A percentile compares a stretch with the other conserved stretches of the same genome.
These are phyloP conservation scores for Brachypodium distachyon DNA, from an alignment of 202 grass and related monocot genomes.

Conservation along the genomic window DNA sequence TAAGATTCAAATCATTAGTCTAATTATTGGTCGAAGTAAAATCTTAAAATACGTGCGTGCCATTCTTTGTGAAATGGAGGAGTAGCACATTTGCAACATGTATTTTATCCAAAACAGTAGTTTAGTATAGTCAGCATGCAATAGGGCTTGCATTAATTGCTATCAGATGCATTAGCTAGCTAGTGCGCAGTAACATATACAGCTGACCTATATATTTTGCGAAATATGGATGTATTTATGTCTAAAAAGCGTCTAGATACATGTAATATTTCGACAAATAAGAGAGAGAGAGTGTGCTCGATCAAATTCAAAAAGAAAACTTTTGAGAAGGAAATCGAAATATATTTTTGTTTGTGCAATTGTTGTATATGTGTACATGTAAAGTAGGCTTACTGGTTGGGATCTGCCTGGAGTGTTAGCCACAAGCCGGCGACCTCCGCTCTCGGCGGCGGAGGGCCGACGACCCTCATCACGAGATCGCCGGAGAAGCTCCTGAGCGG, in stretches of 20 bases:
- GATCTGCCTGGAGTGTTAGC: conserved; percentile 51
- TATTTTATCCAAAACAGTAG: neutral
- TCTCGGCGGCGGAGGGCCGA: conserved; percentile 42
- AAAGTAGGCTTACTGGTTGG: conserved; percentile 52
- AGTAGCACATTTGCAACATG: neutral
- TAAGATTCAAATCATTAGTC: no score
- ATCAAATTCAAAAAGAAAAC: neutral
- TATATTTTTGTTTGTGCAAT: neutral
- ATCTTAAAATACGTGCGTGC: no score
- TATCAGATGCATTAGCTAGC: conserved; percentile 12
- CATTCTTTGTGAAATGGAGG: no score
- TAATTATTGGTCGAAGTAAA: no score
- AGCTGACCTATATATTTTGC: no score
- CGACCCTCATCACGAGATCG: conserved; percentile 39
- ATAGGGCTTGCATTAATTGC: neutral
- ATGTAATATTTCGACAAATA: no score
- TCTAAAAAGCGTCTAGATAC: no score
- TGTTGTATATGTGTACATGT: neutral
- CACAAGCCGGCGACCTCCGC: conserved; percentile 50
- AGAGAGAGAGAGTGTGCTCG: no score
- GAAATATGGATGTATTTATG: no score
- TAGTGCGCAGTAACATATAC: neutral
- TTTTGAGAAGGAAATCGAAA: neutral
- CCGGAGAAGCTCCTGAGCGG: conserved; percentile 31
- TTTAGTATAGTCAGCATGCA: neutral